Percentiles rank a stretch among this genome's conserved stretches.
phyloP scores from a whole-genome alignment of 805 yeast genomes.

The Saccharomycopsis sp. region DNA sequence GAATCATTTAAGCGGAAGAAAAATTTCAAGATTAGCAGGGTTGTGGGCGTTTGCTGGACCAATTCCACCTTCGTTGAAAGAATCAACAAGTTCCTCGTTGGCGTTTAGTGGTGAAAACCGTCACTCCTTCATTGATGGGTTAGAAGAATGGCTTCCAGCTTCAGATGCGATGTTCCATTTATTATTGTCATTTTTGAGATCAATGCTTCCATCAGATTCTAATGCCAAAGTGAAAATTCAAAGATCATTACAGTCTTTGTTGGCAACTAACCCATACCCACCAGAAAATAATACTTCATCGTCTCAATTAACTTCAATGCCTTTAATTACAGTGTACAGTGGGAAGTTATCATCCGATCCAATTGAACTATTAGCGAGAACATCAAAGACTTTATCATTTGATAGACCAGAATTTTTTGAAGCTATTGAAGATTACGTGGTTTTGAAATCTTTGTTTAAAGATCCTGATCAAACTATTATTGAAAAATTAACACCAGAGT shows the following conservation, averaged over 20 bases:
- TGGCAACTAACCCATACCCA: slow-evolving; percentile 68
- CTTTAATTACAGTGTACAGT: slow-evolving; percentile 50
- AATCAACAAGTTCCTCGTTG: slow-evolving; percentile 26
- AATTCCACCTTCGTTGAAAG: slow-evolving; percentile 22
- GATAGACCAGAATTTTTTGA: slow-evolving; percentile 63
- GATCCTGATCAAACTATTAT: slow-evolving; percentile 47
- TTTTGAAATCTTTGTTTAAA: slow-evolving; percentile 65
- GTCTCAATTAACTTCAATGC: slow-evolving; percentile 26
- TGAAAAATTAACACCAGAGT: slow-evolving; percentile 64
- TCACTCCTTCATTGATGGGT: slow-evolving; percentile 54
- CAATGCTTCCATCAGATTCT: slow-evolving; percentile 61
- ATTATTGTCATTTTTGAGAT: slow-evolving; percentile 65
- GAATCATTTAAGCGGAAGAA: slow-evolving; percentile 73
- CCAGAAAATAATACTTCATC: slow-evolving; percentile 41
- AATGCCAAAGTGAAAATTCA: slow-evolving; percentile 54
- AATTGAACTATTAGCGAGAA: slow-evolving; percentile 52
- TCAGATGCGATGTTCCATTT: slow-evolving; percentile 84
- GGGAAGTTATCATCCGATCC: slow-evolving; percentile 37
- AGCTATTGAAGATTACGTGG: slow-evolving; percentile 70
- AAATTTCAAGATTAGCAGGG: slow-evolving; percentile 74
- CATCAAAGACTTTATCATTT: slow-evolving; percentile 55
- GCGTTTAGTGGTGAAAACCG: slow-evolving; percentile 12
- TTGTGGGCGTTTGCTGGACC: slow-evolving; percentile 75
- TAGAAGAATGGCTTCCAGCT: slow-evolving; percentile 70
- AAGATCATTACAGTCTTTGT: slow-evolving; percentile 53